Evolutionary conservation across 2,329 filamentous ascomycete genomes (phyloP), one percentile per base, ranked within the genome.

Genomic region (Davidsoniella virescens): DNA sequence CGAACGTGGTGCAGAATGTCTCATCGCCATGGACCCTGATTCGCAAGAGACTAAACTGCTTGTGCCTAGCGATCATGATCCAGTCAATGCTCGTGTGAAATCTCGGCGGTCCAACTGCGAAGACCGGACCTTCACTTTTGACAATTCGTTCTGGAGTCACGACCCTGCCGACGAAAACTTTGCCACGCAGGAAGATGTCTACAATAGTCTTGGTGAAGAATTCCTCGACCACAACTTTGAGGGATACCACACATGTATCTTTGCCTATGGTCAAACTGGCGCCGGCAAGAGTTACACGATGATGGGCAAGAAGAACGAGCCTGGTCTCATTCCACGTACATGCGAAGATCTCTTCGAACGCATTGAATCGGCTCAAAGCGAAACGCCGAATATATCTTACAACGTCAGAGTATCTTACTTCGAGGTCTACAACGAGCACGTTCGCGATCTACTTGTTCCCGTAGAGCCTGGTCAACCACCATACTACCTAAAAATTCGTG

Each of bases 191-290:
- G 85, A 87, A 59, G 85, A 95, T 59, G 83, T 98, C 51, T 96
- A 98, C 71, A 86, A 92, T 60, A 84, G 83, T 53, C 75, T 98
- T 20, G 92, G 92, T 50, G 87, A 95, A 64, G 92, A 96, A 61
- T 96, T 98, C 58, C 75, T 98, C 55, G 92, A 98, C 65, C 92
- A 98, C 73, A 98, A 98, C 68, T 98, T 98, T 60, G 88, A 95
- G 62, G 92, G 92, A 56, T 98, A 98, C 68, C 90, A 98, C 66
- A 98, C 92, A 0, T 98, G 92, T 65, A 98, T 98, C 58, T 96
- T 98, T 62, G 92, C 92, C 54, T 96, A 98, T 61, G 92, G 92
- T 9, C 92, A 98, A 70, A 98, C 92, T 0, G 92, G 92, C 20
- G 94, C 88, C 0, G 92, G 92, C 47, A 98, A 98, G 70, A 94